A percentile compares a stretch with the other conserved stretches of the same genome.
Evolutionary conservation across 2,329 filamentous ascomycete species (phyloP).

Genomic region (Ceratocystis albifundus): DNA sequence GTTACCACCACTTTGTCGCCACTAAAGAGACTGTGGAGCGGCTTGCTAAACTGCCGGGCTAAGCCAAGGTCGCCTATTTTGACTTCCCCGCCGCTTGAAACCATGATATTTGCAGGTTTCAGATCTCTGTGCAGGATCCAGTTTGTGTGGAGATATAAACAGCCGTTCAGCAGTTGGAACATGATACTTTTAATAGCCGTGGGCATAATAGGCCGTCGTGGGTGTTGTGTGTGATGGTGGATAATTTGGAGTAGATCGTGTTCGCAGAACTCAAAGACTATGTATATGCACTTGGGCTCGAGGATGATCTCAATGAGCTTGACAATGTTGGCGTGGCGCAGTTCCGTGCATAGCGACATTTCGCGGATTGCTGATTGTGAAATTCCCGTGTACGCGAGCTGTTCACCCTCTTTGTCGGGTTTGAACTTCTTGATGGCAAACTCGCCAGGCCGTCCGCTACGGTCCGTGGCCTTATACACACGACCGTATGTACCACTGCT

Average conservation of each 20-base stretch:
- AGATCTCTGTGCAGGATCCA: constrained; percentile 96
- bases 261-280: constrained; percentile 98
- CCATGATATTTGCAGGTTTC: constrained; percentile 98
- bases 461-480: constrained; percentile 86
- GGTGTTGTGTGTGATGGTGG: constrained; percentile 87
- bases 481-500: constrained; percentile 95
- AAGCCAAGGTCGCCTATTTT: constrained; percentile 92
- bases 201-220: constrained; percentile 77
- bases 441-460: constrained; percentile 56
- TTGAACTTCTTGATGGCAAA: constrained; percentile 99
- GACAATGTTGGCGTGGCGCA: constrained; percentile 81
- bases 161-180: constrained; percentile 88
- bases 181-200: constrained; percentile 85
- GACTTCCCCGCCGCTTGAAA: constrained; percentile 78
- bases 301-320: constrained; percentile 88
- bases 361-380: constrained; percentile 95
- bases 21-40: constrained; percentile 77
- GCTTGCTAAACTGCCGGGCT: constrained; percentile 86
- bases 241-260: constrained; percentile 97
- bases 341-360: constrained; percentile 91
- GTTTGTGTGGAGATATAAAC: constrained; percentile 87
- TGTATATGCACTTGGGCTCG: constrained; percentile 98
- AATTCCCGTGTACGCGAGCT: constrained; percentile 89
- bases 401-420: constrained; percentile 94
- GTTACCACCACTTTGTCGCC: constrained; percentile 98